Evolutionary conservation across 352 stramenopile genomes (phyloP), one percentile per base, ranked within the genome.

Genomic region (Globisporangium rhizosaccharum): DNA sequence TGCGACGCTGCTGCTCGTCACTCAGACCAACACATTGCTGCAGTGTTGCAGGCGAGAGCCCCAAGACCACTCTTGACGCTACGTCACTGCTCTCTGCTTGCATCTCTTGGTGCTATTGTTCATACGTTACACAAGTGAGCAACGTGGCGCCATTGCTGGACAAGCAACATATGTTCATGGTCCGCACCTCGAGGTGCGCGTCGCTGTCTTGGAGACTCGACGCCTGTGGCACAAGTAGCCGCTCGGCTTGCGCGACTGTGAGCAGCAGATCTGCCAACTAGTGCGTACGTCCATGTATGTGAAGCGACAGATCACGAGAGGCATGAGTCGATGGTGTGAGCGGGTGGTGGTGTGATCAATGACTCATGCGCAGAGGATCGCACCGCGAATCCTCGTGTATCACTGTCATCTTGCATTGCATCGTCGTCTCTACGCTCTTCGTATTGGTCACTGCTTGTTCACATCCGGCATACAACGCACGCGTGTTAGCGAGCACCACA

Each of bases 201-300:
- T 39, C 10, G 8, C 33, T 12, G 33, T 39, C 33, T 39, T 39
- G 7, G 6, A 25, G 2, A 17, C 17, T 41, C 50, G 51, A 28
- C 33, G 30, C 17, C 26, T 15, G 20, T 26, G 50, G 52, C 11
- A 23, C 39, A n/a, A 79, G 48, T 4, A 79, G 50, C 2, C 65
- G 68, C 48, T 79, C 65, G 3, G 59, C 56, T 30, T 76, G 68
- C 8, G 65, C 71, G 1, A 70, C 51, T 0, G 68, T 67, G 50
- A 79, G 47, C 33, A 79, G 47, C 28, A 76, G 37, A 60, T 76
- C 66, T 9, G 66, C 68, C 3, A 67, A 15, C 23, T 18, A 3
- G 14, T 3, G 20, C 39, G 33, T 37, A 36, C 11, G 30, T 14
- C 12, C 28, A 28, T 25, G 45, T 5, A 9, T 33, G 30, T n/a